Conservation (phyloP, 345 rosid species). For the Populus davidiana region DNA sequence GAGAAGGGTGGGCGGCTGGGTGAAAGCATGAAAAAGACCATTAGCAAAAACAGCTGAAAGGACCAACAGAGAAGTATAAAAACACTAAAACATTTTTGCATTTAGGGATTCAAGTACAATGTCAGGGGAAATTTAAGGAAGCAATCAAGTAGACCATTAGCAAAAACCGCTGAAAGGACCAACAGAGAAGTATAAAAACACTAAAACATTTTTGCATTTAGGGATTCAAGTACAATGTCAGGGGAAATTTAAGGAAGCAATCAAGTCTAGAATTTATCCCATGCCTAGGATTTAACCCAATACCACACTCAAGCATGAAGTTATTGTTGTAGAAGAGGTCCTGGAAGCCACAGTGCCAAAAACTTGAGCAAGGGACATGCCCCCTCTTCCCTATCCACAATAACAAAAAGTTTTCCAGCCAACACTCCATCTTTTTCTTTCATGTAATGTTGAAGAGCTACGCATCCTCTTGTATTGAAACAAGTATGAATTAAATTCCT, state of each 20-base stretch:
- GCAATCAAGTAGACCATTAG: conserved; percentile 12
- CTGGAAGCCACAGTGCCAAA: conserved; percentile 31
- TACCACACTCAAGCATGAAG: conserved; percentile 14
- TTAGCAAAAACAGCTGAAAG: background rate
- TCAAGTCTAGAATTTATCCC: conserved; percentile 7
- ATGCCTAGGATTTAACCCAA: conserved; percentile 10
- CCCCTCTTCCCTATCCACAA: conserved; percentile 24
- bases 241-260: conserved; percentile 17
- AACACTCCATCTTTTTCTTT: background rate
- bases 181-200: background rate
- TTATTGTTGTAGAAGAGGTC: conserved; percentile 28
- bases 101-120: background rate
- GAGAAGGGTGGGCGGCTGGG: background rate
- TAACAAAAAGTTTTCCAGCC: background rate
- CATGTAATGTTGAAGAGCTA: background rate
- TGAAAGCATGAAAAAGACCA: background rate
- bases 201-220: background rate
- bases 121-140: conserved; percentile 17
- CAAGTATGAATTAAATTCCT: background rate
- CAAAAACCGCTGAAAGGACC: background rate
- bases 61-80: background rate
- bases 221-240: background rate
- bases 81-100: background rate
- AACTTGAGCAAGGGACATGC: conserved; percentile 32
- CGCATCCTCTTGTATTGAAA: background rate